Evolutionary conservation across 1,139 yeast genomes (phyloP), one percentile per base, ranked within the genome.

Genomic region (Hyphopichia wangnamkhiaoensis): DNA sequence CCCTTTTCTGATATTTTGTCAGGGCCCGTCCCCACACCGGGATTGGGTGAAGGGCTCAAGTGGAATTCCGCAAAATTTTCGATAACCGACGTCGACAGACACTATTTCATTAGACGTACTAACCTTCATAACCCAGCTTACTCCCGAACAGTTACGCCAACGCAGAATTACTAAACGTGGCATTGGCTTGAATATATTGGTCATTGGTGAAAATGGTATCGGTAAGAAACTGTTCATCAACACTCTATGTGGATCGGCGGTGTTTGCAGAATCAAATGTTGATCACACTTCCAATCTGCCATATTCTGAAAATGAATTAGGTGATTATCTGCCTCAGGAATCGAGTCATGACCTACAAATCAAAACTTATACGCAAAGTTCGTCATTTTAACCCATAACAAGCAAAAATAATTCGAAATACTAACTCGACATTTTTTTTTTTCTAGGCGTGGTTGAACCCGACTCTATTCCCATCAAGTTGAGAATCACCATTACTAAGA

Each of bases 141-240:
- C 53, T 9, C 53, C 53, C 14, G 59, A 52, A 21, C 54, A 50
- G 34, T 42, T 54, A 19, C 37, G 56, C 24, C 54, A 49, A 27
- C 38, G 45, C 16, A 48, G 50, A 34, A 44, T 52, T 35, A 46
- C 46, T 24, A 47, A 41, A 34, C 46, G 35, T 28, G 67, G 68
- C 14, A 42, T 60, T 9, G 44, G 47, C 13, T 53, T 66, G 32
- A 66, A 65, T 41, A 16, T 66, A 12, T 44, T 66, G 7, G 39
- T 66, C 10, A 53, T 64, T 33, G 72, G 72, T 5, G 68, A 63
- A 38, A 64, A 63, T 40, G 68, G 68, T 4, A 52, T 54, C 14
- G 71, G 72, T 1, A 66, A 66, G 45, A 56, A 54, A 37, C 49
- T 65, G 14, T 65, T 66, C 40, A 43, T 64, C 27, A 64, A 62